Evolutionary conservation across 1,284 basidiomycete species (phyloP).

Genomic region (Sporisorium sorghi): DNA sequence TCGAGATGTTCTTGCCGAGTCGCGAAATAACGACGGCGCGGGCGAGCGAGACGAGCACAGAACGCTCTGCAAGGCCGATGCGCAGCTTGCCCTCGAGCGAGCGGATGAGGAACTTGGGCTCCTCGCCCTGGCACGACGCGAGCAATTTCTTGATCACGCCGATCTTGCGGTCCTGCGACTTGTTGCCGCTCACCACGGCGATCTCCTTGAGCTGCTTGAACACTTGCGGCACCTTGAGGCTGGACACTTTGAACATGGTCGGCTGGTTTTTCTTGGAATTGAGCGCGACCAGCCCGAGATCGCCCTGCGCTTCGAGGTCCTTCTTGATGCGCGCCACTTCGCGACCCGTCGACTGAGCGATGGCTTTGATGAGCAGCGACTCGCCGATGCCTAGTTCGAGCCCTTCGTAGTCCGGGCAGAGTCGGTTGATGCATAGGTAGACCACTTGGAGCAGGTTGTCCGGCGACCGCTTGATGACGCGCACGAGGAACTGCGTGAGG

Average conservation of each 20-base stretch:
- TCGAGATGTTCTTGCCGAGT: slow-evolving; percentile 68
- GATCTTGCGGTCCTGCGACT: slow-evolving; percentile 78
- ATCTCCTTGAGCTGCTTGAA: slow-evolving; percentile 60
- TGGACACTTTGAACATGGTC: slow-evolving; percentile 93
- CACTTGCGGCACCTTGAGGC: slow-evolving; percentile 86
- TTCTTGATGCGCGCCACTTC: slow-evolving; percentile 84
- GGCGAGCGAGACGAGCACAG: slow-evolving; percentile 71
- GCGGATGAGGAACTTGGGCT: slow-evolving; percentile 94
- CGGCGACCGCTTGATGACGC: slow-evolving; percentile 85
- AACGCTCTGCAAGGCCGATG: slow-evolving; percentile 95
- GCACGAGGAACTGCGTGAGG: slow-evolving; percentile 86
- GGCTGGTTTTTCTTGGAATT: slow-evolving; percentile 93
- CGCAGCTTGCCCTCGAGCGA: slow-evolving; percentile 96
- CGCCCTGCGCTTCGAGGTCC: slow-evolving; percentile 92
- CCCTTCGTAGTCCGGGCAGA: slow-evolving; percentile 95
- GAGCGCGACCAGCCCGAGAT: slow-evolving; percentile 93
- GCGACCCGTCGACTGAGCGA: slow-evolving; percentile 91
- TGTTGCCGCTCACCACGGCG: slow-evolving; percentile 81
- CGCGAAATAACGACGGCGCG: slow-evolving; percentile 58
- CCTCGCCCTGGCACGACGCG: slow-evolving; percentile 86
- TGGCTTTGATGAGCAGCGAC: slow-evolving; percentile 92
- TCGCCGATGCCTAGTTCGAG: slow-evolving; percentile 97
- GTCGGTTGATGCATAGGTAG: slow-evolving; percentile 96
- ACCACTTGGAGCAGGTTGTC: slow-evolving; percentile 85
- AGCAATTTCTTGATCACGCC: slow-evolving; percentile 94